Percentiles rank a stretch among this genome's conserved stretches.
Conservation (phyloP, 139 green algal genomes). For the Chara braunii region DNA sequence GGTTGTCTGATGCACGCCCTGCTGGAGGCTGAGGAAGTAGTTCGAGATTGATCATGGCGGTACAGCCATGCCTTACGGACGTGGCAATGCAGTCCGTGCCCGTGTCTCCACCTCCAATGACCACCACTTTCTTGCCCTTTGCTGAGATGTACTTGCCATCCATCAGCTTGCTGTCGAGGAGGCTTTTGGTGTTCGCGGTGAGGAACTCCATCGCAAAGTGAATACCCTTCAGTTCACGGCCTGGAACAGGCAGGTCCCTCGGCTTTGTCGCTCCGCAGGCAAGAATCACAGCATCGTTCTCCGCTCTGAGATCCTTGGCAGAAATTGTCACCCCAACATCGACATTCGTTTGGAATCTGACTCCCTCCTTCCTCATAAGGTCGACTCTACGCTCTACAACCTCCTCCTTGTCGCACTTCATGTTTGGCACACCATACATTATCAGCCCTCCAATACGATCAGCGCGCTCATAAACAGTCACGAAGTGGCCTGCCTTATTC, state of each 20-base stretch:
- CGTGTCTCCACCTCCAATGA: constrained; percentile 93
- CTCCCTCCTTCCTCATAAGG: constrained; percentile 82
- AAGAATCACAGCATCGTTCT: constrained; percentile 74
- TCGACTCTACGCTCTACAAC: constrained; percentile 89
- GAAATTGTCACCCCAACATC: constrained; percentile 44
- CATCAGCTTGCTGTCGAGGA: constrained; percentile 75
- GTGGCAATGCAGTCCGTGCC: constrained; percentile 97
- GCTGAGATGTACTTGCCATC: constrained; percentile 82
- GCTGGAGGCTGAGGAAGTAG: constrained; percentile 75
- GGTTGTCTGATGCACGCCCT: constrained; percentile 65
- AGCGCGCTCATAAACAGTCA: constrained; percentile 87
- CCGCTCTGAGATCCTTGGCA: constrained; percentile 46
- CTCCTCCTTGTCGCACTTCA: constrained; percentile 92
- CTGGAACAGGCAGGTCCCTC: constrained; percentile 76
- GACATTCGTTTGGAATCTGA: constrained; percentile 72
- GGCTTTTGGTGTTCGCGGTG: constrained; percentile 78
- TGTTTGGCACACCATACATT: constrained; percentile 98
- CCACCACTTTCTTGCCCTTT: constrained; percentile 83
- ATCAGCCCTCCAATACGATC: constrained; percentile 90
- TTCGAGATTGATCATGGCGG: constrained; percentile 84
- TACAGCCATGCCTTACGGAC: constrained; percentile 70
- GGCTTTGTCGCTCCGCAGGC: constrained; percentile 84
- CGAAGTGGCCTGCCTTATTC: constrained; percentile 73
- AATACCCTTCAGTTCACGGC: constrained; percentile 62
- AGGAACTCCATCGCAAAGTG: constrained; percentile 99